Conservation (phyloP, 2,329 filamentous ascomycete species). For the Monilinia fructicola region DNA sequence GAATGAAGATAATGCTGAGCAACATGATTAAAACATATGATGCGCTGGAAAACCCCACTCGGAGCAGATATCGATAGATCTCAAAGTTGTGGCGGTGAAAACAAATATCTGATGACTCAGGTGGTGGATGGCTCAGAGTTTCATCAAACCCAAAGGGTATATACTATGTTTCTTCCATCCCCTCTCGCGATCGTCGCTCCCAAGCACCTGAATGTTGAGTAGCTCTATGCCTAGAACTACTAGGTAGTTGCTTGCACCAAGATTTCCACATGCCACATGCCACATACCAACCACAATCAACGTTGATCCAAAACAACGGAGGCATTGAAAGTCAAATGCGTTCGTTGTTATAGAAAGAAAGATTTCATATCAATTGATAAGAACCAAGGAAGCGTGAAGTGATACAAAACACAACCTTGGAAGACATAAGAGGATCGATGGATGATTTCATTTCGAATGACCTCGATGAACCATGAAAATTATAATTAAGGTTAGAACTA, state of each 20-base stretch:
- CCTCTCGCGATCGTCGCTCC: neutral
- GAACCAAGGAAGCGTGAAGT: neutral
- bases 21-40: neutral
- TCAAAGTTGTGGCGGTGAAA: neutral
- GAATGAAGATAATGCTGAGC: constrained; percentile 22
- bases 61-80: neutral
- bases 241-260: neutral
- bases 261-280: neutral
- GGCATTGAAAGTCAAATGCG: neutral
- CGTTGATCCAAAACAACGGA: neutral
- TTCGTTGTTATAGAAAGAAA: neutral
- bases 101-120: neutral
- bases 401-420: neutral
- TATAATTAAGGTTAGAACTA: neutral
- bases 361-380: neutral
- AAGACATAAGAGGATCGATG: neutral
- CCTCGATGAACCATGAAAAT: neutral
- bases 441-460: neutral
- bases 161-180: constrained; percentile 6
- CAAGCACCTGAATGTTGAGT: neutral
- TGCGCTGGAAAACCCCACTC: neutral
- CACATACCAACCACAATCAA: neutral
- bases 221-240: neutral
- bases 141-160: neutral
- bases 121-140: constrained; percentile 2